Evolutionary conservation across 306 rosid genomes (phyloP).

Genomic region (Gleditsia sinensis): DNA sequence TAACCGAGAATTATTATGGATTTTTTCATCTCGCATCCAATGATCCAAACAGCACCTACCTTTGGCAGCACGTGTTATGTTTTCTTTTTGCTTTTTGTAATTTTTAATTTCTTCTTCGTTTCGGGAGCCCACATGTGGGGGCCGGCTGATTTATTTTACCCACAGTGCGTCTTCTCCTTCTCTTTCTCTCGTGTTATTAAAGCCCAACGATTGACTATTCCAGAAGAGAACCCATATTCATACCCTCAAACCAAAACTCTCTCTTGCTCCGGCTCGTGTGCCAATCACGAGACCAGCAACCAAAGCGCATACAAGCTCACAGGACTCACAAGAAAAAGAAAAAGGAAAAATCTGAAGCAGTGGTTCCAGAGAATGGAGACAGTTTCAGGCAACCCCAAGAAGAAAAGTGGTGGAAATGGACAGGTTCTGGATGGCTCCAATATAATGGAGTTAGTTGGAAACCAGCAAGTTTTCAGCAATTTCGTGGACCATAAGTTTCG

Average conservation of each 20-base stretch:
- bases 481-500: conserved; percentile 84
- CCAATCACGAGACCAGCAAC: conserved; percentile 42
- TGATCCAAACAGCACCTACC: conserved; percentile 28
- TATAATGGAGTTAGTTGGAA: conserved; percentile 90
- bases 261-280: conserved; percentile 30
- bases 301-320: conserved; percentile 18
- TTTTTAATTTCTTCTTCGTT: background rate
- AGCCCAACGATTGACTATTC: background rate
- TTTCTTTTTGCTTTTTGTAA: conserved; percentile 20
- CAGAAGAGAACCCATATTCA: background rate
- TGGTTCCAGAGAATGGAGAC: conserved; percentile 38
- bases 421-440: conserved; percentile 91
- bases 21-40: no score
- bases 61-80: conserved; percentile 44
- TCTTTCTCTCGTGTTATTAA: background rate
- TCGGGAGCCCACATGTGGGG: conserved; percentile 35
- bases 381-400: conserved; percentile 28
- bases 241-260: background rate
- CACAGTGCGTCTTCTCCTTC: background rate
- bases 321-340: conserved; percentile 32
- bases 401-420: conserved; percentile 39
- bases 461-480: conserved; percentile 62
- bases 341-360: conserved; percentile 2
- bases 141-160: no score
- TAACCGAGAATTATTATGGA: no score